Evolutionary conservation across 495 filamentous ascomycete species (phyloP).

Genomic region (Podospora fimiseda): DNA sequence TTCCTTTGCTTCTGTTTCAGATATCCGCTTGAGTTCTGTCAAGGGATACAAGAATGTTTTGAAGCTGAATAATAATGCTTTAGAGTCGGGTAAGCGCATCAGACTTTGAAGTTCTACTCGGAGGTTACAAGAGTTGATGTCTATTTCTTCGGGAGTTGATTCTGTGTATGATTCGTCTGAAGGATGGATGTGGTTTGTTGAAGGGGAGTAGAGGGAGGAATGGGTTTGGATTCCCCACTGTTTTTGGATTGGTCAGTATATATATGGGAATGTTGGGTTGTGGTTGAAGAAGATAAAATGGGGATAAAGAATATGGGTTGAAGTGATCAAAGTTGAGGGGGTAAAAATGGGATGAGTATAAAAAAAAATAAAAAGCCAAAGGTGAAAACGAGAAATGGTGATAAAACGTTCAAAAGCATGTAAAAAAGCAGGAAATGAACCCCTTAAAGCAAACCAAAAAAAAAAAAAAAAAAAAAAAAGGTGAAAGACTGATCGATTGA

Average conservation of each 20-base stretch:
- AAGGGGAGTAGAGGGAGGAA: constrained; percentile 48
- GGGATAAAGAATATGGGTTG: too few relatives aligned
- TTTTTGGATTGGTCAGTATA: constrained; percentile 3
- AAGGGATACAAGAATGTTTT: constrained; percentile 76
- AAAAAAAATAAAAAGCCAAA: too few relatives aligned
- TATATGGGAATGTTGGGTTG: neutral
- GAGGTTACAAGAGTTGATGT: constrained; percentile 49
- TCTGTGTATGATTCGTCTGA: constrained; percentile 29
- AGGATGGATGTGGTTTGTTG: constrained; percentile 43
- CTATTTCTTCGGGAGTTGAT: constrained; percentile 30
- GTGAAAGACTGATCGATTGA: too few relatives aligned
- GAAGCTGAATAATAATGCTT: constrained; percentile 67
- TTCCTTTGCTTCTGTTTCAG: constrained; percentile 60
- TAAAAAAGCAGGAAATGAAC: too few relatives aligned
- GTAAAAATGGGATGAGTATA: too few relatives aligned
- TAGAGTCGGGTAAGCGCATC: constrained; percentile 60
- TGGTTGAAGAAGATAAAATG: neutral
- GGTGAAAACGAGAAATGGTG: too few relatives aligned
- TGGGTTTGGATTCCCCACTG: constrained; percentile 62
- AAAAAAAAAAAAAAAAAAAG: neutral
- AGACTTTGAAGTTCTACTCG: constrained; percentile 73
- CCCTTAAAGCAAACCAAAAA: neutral
- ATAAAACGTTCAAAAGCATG: too few relatives aligned
- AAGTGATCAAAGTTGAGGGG: too few relatives aligned
- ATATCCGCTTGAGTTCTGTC: constrained; percentile 55